Evolutionary conservation across 2,329 filamentous ascomycete genomes (phyloP), one percentile per base, ranked within the genome.

Genomic region (Sporothrix inflata): DNA sequence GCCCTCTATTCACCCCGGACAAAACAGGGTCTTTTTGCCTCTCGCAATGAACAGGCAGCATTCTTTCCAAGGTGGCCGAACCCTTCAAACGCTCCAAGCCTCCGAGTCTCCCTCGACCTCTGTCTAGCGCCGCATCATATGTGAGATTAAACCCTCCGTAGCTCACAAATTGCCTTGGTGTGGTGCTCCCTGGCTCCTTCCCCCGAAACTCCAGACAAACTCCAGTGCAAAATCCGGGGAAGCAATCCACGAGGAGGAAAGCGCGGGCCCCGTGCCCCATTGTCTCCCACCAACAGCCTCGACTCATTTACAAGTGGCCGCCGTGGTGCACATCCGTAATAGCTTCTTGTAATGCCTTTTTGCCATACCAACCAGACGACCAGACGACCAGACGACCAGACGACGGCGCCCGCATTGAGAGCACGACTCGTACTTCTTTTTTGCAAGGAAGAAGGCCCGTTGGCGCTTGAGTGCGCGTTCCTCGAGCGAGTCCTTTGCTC

Each of bases 271-370:
- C 53, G 24, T 55, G 53, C 14, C 27, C 53, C 53, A 57, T 57
- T 57, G 53, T 57, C 53, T 47, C 45, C 11, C 45, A 47, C 45
- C 45, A 5, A 47, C 14, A 47, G 60, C 60, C 45, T 63, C 60
- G 11, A 9, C 60, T 27, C 60, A 11, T n/a, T n/a, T 42, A n/a
- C 38, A 63, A 24, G 57, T 63, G 57, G 57, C 38, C 30, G 55
- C n/a, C 38, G 38, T n/a, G n/a, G 38, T n/a, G 19, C 47, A n/a
- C n/a, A 40, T 63, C 63, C 63, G 63, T 67, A 67, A 67, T 67
- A 51, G 24, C 42, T 51, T 67, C 30, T 51, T 51, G 65, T 67
- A 51, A 47, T 65, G n/a, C 38, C 38, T 42, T 63, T 45, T 24
- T 21, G 34, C 42, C 30, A 21, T 24, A 61, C 57, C 57, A 24